Evolutionary conservation across 345 rosid species (phyloP).

Genomic region (Bruguiera sexangula): DNA sequence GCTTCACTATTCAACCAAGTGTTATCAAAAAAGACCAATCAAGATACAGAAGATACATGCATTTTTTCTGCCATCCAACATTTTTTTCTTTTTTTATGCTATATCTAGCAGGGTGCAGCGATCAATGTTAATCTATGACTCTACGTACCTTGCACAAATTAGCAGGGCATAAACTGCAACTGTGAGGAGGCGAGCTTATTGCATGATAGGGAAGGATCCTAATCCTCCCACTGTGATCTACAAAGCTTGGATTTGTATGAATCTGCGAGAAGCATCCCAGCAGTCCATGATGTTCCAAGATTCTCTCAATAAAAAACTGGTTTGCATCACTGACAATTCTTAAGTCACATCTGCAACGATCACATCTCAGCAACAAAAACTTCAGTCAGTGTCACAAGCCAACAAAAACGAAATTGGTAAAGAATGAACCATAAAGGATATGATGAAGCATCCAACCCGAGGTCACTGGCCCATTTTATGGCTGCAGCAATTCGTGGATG

Average conservation of each 20-base stretch:
- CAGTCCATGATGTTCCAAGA: slow-evolving; percentile 59
- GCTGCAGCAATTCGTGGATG: slow-evolving; percentile 44
- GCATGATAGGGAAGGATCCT: slow-evolving; percentile 57
- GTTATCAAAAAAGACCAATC: not conserved
- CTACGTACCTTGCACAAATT: slow-evolving; percentile 71
- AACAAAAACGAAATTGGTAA: not conserved
- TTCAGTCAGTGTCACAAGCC: slow-evolving; percentile 12
- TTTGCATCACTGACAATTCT: slow-evolving; percentile 83
- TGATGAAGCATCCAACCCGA: slow-evolving; percentile 35
- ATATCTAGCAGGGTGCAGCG: no score
- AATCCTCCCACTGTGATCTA: slow-evolving; percentile 52
- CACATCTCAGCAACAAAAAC: slow-evolving; percentile 3
- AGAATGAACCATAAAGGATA: not conserved
- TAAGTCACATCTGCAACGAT: slow-evolving; percentile 57
- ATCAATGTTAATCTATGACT: no score
- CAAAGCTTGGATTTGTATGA: slow-evolving; percentile 49
- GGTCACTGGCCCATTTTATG: slow-evolving; percentile 48
- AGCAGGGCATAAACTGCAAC: slow-evolving; percentile 59
- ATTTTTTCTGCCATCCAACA: no score
- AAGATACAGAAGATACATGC: not conserved
- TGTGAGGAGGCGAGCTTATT: slow-evolving; percentile 42
- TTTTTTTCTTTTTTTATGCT: no score
- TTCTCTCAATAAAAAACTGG: slow-evolving; percentile 70
- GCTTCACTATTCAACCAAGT: not conserved
- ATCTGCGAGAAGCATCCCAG: slow-evolving; percentile 64